phyloP scores from a whole-genome alignment of 148 eudicot genomes.

The Vaccinium myrtillus region DNA sequence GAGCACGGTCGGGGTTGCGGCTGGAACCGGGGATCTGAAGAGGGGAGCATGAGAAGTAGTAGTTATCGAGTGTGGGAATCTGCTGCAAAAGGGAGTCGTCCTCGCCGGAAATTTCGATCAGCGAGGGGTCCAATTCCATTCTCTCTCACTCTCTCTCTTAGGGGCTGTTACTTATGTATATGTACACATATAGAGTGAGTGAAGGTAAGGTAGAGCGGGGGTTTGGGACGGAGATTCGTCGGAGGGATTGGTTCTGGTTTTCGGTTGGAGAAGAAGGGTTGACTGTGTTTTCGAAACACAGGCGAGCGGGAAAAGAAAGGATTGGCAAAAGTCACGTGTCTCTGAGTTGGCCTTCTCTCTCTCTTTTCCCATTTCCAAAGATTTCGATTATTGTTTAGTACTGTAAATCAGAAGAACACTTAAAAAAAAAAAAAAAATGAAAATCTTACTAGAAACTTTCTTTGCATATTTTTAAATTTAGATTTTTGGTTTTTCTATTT shows the following conservation, averaged over 20 bases:
- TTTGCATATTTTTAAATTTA: too few species aligned
- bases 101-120: slow-evolving; percentile 38
- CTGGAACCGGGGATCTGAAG: slow-evolving; percentile 25
- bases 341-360: background rate
- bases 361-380: background rate
- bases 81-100: slow-evolving; percentile 41
- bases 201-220: background rate
- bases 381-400: too few species aligned
- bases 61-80: slow-evolving; percentile 1
- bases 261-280: background rate
- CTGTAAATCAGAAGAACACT: too few species aligned
- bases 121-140: slow-evolving; percentile 37
- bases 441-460: too few species aligned
- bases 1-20: background rate
- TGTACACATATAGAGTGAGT: background rate
- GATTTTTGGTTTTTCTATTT: too few species aligned
- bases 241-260: background rate
- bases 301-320: slow-evolving; percentile 24
- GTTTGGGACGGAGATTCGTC: slow-evolving; percentile 4
- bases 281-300: slow-evolving; percentile 12
- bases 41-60: slow-evolving; percentile 40
- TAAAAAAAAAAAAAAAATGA: too few species aligned
- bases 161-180: background rate
- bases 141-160: slow-evolving; percentile 3
- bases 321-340: background rate